Evolutionary conservation across 2,329 filamentous ascomycete species (phyloP), one percentile per base, ranked within the genome.

Genomic region (Cladosporium sp.): DNA sequence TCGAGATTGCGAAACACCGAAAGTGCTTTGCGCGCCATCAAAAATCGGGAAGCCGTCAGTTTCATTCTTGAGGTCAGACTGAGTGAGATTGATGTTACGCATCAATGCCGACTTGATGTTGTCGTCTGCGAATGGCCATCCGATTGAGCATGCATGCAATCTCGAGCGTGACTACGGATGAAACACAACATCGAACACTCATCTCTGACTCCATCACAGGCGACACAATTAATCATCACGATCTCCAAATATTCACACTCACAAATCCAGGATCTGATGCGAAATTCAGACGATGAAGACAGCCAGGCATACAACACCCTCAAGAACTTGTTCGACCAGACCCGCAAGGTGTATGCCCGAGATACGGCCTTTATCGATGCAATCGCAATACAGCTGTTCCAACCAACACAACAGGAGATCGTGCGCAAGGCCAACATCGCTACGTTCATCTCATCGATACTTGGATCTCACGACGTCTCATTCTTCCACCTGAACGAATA

Each of bases 371-470:
- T 89, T 68, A 78, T 78, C 70, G 74, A 77, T 63, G 73, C 75
- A 25, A 73, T 76, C n/a, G 71, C 75, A n/a, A 73, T 76, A 53
- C 75, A 76, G 43, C 73, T 76, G 69, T 75, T 76, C 66, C 72
- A 75, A 48, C 73, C 75, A 10, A 70, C 68, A 5, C 85, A 89
- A 70, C 78, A 87, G 48, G 85, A 86, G 65, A 84, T 84, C 54
- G 85, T 89, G 64, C 82, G 86, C 64, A 88, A 86, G 73, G 86
- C 87, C 48, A 90, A 90, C 69, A 78, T 89, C 58, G 87, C 87
- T 13, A 88, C 86, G 0, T 89, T 89, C 71, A 83, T 88, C 30
- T 86, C 85, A 0, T 86, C 84, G 67, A 84, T 89, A 28, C 88
- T 90, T 70, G 85, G 86, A 18, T 73, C 75, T 3, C 84, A 87